Evolutionary conservation across 108 stramenopile genomes (phyloP), one percentile per base, ranked within the genome.

Genomic region (Tribonema minus): DNA sequence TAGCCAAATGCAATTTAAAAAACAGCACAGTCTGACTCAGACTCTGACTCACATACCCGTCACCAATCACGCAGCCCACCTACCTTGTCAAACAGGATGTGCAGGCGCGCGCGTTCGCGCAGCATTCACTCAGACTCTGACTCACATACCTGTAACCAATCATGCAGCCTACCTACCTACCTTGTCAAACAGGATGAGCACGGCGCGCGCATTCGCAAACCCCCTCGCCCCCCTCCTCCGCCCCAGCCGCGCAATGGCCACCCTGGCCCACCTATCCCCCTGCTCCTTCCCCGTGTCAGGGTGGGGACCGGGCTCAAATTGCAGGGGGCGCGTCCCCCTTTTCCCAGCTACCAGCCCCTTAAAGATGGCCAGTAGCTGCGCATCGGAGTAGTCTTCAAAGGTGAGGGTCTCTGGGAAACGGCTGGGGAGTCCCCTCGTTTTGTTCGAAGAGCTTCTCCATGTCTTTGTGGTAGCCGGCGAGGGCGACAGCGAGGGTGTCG

Each of bases 381-480:
- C 33, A 37, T 81, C 76, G 59, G 27, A 29, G 67, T 74, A 81
- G 81, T 81, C 81, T 1, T 28, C 36, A 60, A 81, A 81, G 6
- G 9, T 62, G 29, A 81, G 26, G 9, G 26, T 64, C 28, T 80
- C 64, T 20, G 77, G 81, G 67, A 81, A 81, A 12, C 81, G 68
- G 35, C 73, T 76, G 4, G 76, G 71, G 3, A 81, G 77, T 5
- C 81, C 81, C n/a, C n/a, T 79, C 77, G 61, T 81, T 81, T 40
- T 71, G 77, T 29, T 81, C 59, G 37, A 81, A 72, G 25, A 79
- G 63, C 26, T 69, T 31, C 28, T 81, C 68, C 81, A 81, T 80
- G 79, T 81, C 78, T 28, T 81, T 76, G 30, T 71, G 32, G 81
- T 81, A 81, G 71, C 81, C 81, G 31, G 81, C 81, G 31, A 81